Evolutionary conservation across 495 filamentous ascomycete genomes (phyloP), one percentile per base, ranked within the genome.

Genomic region (Xylaria sp.): DNA sequence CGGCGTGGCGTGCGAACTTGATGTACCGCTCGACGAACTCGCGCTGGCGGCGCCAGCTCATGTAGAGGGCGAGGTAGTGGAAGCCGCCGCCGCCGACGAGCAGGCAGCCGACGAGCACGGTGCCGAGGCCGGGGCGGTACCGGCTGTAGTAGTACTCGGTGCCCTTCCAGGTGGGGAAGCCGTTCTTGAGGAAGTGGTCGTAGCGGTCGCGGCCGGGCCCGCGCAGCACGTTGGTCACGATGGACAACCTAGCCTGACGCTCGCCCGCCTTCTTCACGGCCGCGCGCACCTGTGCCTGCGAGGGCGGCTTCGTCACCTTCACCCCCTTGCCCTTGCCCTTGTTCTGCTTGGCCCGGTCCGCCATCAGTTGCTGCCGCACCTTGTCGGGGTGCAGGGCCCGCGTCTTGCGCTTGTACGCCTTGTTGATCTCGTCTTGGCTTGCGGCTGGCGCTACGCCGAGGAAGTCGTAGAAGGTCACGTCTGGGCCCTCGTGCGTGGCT

Each of bases 111-210:
- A 90, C 63, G 63, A 98, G 80, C 58, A 98, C 96, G 12, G 91
- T 90, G 24, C 92, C 93, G 12, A 98, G 83, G 14, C 96, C 96
- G 0, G 96, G 96, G 35, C 96, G 88, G 86, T 93, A 97, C 8
- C 96, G 91, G 67, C 86, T 90, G 83, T 98, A 99, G 86, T 98
- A 98, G 85, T 98, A 99, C 65, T 95, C 97, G 21, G 96, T 98
- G 43, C 97, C 96, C 80, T 92, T 93, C 96, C 97, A 99, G 61
- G 88, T 90, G 14, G 96, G 96, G 82, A 99, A 99, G 26, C 96
- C 96, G 82, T 98, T 93, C 75, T 85, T 86, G 66, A 99, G 84
- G 84, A 99, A 99, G 80, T 97, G 90, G 80, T 99, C 95, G 80
- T 99, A 99, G 64, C 97, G 92, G 75, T 92, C 93, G 52, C 97